Base-by-base conservation (phyloP, 371 early-diverging fungal genomes). In the Mortierella sp. region DNA sequence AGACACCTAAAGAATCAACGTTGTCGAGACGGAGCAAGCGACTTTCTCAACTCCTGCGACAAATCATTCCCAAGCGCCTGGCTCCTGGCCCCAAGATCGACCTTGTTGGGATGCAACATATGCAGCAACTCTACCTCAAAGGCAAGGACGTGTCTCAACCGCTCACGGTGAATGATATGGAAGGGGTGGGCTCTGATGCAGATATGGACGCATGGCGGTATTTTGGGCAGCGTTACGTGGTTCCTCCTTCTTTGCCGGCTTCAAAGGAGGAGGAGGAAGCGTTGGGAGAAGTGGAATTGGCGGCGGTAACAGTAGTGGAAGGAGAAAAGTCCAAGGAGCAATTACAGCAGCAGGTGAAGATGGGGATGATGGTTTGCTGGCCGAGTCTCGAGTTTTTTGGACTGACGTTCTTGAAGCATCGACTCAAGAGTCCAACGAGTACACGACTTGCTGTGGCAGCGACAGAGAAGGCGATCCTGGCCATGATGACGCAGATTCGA, bases 181-280 rank as follows among this genome's bases (percentile, higher is more conserved):
- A 65, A 34, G 68, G 68, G 2, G 68, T 65, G 11, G 68, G 68
- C 68, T 65, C 68, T 24, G 68, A 65, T 34, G 68, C 68, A 38
- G 68, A 65, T 65, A 4, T 65, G 68, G 68, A 65, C 24, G 68
- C 68, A 5, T 65, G 68, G 68, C 68, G 42, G 21, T 38, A 34
- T 65, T 65, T 7, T 7, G 68, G 68, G 16, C 68, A 65, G 68
- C 68, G 68, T 3, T 65, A 65, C 24, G 9, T 21, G 42, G 9
- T 10, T 24, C 68, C 38, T 38, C 34, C 42, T 1, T 11, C 42
- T n/a, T n/a, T 55, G 42, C 38, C 21, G 34, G 68, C 24, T 65
- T 38, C 68, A 8, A 65, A 21, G 21, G 3, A 38, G 24, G 21
- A 8, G 21, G 34, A 63, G 21, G 6, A 3, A 16, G 42, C 31